These are phyloP conservation scores for Phytopythium cucurbitacearum DNA, from an alignment of 352 stramenopile species.

Conservation along the genomic window DNA sequence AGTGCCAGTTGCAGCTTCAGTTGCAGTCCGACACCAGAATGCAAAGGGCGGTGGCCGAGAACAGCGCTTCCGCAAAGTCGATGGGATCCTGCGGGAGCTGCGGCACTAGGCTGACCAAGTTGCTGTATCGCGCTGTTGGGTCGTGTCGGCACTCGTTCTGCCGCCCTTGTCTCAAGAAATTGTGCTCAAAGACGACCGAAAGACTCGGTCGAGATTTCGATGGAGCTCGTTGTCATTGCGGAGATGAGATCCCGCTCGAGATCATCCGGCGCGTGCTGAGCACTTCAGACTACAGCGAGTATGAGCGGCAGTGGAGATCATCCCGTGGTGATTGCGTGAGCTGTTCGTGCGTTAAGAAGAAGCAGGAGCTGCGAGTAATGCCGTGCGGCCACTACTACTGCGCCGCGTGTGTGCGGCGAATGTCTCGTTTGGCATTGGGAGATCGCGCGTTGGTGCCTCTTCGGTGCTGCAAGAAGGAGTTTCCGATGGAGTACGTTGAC, in stretches of 20 bases:
- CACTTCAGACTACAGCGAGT: slow-evolving; percentile 11
- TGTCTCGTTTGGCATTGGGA: slow-evolving; percentile 50
- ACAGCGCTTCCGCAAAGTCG: no score
- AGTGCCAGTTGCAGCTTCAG: neutral
- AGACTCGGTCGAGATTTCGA: neutral
- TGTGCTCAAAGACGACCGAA: neutral
- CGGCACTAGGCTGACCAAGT: neutral
- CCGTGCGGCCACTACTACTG: slow-evolving; percentile 68
- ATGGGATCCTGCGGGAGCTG: neutral
- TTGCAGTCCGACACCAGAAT: neutral
- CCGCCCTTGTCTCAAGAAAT: neutral
- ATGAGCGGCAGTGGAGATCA: slow-evolving; percentile 9
- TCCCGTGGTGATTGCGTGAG: slow-evolving; percentile 26
- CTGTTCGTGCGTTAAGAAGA: slow-evolving; percentile 23
- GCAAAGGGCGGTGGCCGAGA: neutral
- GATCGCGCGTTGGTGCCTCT: slow-evolving; percentile 59
- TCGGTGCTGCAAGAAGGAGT: slow-evolving; percentile 67
- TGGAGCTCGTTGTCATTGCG: slow-evolving; percentile 10
- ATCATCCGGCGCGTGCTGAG: slow-evolving; percentile 17
- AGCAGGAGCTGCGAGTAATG: slow-evolving; percentile 20
- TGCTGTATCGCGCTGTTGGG: neutral
- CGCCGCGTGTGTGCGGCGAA: slow-evolving; percentile 41
- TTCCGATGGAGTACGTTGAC: slow-evolving; percentile 56
- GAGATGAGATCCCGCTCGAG: slow-evolving; percentile 17
- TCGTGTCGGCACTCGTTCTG: neutral